Evolutionary conservation across 129 eudicot species (phyloP).

Genomic region (Scalesia atractyloides): DNA sequence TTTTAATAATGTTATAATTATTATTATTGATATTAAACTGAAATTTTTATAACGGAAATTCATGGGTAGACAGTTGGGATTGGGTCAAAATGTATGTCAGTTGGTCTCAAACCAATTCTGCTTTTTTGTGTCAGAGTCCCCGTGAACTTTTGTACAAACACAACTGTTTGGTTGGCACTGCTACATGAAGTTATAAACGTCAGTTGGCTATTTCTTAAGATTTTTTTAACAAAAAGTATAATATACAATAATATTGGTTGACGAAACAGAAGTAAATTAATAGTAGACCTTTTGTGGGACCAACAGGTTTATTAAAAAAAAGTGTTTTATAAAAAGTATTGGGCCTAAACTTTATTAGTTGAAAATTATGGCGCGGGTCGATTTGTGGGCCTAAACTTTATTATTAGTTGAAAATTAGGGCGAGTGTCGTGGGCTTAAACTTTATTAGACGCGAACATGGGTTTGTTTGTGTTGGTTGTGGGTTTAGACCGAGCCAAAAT

Average conservation of each 20-base stretch:
- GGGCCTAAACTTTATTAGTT: too few relatives aligned
- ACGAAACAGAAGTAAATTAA: neutral
- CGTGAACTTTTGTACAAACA: slow-evolving; percentile 30
- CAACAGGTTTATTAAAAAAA: too few relatives aligned
- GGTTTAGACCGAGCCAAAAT: too few relatives aligned
- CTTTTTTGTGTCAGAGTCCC: slow-evolving; percentile 20
- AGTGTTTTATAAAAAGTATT: too few relatives aligned
- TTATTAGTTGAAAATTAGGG: too few relatives aligned
- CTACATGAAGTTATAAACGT: slow-evolving; percentile 21
- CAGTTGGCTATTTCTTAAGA: neutral
- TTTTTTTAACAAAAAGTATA: neutral
- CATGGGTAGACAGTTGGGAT: slow-evolving; percentile 1
- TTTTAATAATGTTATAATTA: neutral
- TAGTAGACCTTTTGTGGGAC: too few relatives aligned
- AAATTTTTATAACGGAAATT: neutral
- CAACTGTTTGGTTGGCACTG: slow-evolving; percentile 29
- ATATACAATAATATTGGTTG: neutral
- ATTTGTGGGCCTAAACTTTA: too few relatives aligned
- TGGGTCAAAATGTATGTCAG: slow-evolving; percentile 17
- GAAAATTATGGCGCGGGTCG: too few relatives aligned
- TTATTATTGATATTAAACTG: neutral
- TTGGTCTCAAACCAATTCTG: slow-evolving; percentile 5
- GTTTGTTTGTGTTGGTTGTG: too few relatives aligned
- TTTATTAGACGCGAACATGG: too few relatives aligned
- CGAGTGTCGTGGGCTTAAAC: too few relatives aligned